Percentiles rank a stretch among this genome's conserved stretches.
Conservation (phyloP, 73 alveolate genomes). For the Urostyla sp. region DNA sequence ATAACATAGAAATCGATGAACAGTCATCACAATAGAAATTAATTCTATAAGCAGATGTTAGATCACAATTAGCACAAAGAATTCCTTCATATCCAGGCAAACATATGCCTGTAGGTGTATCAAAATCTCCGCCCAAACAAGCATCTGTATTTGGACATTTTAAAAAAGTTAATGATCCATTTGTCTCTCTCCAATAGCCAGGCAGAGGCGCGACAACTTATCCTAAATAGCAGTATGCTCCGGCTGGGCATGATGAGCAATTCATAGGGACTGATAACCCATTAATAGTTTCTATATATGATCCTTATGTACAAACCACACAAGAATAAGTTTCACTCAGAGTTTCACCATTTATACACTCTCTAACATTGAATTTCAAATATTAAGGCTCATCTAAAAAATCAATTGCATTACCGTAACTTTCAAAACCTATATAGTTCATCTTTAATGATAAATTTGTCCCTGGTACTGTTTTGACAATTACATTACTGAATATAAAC, state of each 20-base stretch:
- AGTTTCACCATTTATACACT: constrained; percentile 6
- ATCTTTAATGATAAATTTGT: not conserved
- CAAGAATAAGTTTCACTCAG: no score
- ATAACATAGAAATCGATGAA: not conserved
- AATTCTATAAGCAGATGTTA: not conserved
- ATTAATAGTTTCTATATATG: no score
- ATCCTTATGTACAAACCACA: no score
- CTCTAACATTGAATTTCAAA: not conserved
- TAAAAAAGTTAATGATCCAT: constrained; percentile 15
- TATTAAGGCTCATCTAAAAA: constrained; percentile 14
- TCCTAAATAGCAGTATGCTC: constrained; percentile 4
- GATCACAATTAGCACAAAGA: constrained; percentile 45
- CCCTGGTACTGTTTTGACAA: constrained; percentile 14
- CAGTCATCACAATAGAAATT: constrained; percentile 40
- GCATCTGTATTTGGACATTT: constrained; percentile 62
- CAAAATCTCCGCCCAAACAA: constrained; percentile 56
- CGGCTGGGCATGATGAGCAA: not conserved
- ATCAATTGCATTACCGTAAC: not conserved
- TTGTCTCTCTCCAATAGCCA: constrained; percentile 61
- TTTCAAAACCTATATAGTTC: not conserved
- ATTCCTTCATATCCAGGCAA: constrained; percentile 52
- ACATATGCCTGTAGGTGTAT: constrained; percentile 5
- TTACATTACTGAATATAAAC: constrained; percentile 5
- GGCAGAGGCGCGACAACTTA: constrained; percentile 18
- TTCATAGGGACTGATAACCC: no score